Evolutionary conservation across 139 green algal species (phyloP), one percentile per base, ranked within the genome.

Genomic region (Chlamydomonas urium): DNA sequence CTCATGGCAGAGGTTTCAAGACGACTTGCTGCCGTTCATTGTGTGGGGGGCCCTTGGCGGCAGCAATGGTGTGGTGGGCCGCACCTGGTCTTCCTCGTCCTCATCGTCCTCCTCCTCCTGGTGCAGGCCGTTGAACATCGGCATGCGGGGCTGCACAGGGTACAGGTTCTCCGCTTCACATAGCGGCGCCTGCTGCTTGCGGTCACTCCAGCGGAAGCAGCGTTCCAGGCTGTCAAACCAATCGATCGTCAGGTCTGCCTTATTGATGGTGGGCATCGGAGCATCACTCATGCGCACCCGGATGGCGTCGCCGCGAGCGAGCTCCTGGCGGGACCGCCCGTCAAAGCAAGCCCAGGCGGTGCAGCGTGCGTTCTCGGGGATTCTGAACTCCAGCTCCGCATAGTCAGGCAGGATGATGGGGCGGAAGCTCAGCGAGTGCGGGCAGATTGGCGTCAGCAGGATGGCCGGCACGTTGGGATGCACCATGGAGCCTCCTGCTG

Each of bases 331-430:
- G 42, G 87, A 80, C 75, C 96, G 92, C 42, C 95, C 95, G 71
- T 99, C 95, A 77, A 99, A 98, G 68, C 86, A 97, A 47, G 96
- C 95, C 90, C 93, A 96, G 19, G 91, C 95, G 10, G 80, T 81
- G 66, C 75, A 88, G 3, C 95, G 82, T 8, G 91, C 89, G 35
- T 93, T 85, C 14, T 86, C 77, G 2, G 93, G 87, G 1, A 99
- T 86, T 32, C 81, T 71, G 58, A 96, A 78, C 77, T 92, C 84
- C 28, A 94, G 69, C 69, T 86, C 69, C 4, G 73, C 89, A 35
- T 95, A 97, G 83, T 99, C 94, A 1, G 94, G 94, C 62, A 99
- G 85, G n/a, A 98, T 87, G 63, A 98, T 90, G 48, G 94, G 94
- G 33, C 94, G 84, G 86, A 98, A 98, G 71, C 85, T 94, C 24